Evolutionary conservation across 2,329 filamentous ascomycete species (phyloP).

Genomic region (Chaetomium globosum): DNA sequence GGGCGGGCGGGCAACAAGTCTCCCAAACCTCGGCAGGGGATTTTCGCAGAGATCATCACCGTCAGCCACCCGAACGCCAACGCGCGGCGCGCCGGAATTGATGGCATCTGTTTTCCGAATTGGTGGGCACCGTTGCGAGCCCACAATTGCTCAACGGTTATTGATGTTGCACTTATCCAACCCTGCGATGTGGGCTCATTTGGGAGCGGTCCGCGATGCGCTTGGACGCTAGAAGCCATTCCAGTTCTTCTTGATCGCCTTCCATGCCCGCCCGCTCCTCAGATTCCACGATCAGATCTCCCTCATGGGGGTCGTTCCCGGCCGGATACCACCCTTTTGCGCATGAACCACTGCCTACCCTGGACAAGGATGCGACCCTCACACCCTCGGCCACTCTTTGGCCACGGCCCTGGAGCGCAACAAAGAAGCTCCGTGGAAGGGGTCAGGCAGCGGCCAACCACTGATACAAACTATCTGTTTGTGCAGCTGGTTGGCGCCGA

Average conservation of each 20-base stretch:
- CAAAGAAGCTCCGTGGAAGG: conserved; percentile 26
- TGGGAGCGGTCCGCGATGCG: conserved; percentile 24
- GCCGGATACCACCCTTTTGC: conserved; percentile 38
- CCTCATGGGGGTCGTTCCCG: conserved; percentile 36
- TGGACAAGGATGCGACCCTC: conserved; percentile 33
- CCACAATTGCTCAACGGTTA: conserved; percentile 7
- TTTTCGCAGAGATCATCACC: not conserved
- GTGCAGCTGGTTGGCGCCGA: conserved; percentile 18
- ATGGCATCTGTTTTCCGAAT: conserved; percentile 9
- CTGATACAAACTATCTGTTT: conserved; percentile 10
- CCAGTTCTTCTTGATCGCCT: conserved; percentile 38
- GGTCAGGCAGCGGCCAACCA: not conserved
- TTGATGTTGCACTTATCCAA: conserved; percentile 30
- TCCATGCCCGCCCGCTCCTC: conserved; percentile 34
- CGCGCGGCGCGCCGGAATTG: conserved; percentile 21
- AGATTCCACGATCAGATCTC: conserved; percentile 38
- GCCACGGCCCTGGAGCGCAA: conserved; percentile 11
- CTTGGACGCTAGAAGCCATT: conserved; percentile 27
- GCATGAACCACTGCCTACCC: conserved; percentile 34
- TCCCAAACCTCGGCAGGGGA: not conserved
- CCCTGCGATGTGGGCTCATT: conserved; percentile 24
- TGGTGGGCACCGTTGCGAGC: conserved; percentile 8
- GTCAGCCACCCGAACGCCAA: conserved; percentile 1
- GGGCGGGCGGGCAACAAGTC: not conserved
- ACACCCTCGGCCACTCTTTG: conserved; percentile 13